phyloP scores from a whole-genome alignment of 2,329 filamentous ascomycete genomes.

The Stagonosporopsis tanaceti region DNA sequence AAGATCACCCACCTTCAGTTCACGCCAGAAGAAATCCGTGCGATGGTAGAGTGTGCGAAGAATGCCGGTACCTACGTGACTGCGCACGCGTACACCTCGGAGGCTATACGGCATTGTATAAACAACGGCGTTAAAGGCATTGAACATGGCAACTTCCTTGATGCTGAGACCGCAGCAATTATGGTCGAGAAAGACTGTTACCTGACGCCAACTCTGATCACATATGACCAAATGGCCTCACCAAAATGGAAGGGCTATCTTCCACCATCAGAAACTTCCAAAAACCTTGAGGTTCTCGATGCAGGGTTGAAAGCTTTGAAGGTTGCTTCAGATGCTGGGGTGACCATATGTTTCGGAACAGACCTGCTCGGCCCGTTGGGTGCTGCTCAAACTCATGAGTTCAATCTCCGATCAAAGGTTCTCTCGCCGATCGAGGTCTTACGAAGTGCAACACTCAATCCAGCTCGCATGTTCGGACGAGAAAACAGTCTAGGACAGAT shows the following conservation, averaged over 20 bases:
- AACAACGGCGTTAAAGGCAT: constrained; percentile 64
- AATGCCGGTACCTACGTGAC: constrained; percentile 62
- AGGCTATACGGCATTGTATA: constrained; percentile 63
- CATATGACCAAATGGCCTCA: constrained; percentile 15
- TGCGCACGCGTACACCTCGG: constrained; percentile 50
- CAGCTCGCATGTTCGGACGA: constrained; percentile 42
- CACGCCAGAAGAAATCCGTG: constrained; percentile 63
- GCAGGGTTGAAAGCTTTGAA: constrained; percentile 25
- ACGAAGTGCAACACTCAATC: constrained; percentile 14
- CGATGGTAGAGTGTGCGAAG: constrained; percentile 60
- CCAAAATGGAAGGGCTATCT: constrained; percentile 10
- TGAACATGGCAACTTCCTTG: constrained; percentile 69
- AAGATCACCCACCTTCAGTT: constrained; percentile 64
- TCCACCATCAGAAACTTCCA: constrained; percentile 4
- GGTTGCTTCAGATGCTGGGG: constrained; percentile 61
- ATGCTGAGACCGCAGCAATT: constrained; percentile 61
- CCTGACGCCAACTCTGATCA: constrained; percentile 16
- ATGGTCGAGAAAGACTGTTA: constrained; percentile 56
- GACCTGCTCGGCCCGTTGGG: constrained; percentile 62
- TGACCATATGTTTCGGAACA: constrained; percentile 65
- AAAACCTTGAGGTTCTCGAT: constrained; percentile 9
- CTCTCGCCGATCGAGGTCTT: constrained; percentile 6
- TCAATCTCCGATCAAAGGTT: constrained; percentile 13
- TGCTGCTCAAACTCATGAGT: constrained; percentile 54
- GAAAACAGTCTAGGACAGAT: constrained; percentile 60